Evolutionary conservation across 108 stramenopile species (phyloP), one percentile per base, ranked within the genome.

Genomic region (Conticribra guillardii): DNA sequence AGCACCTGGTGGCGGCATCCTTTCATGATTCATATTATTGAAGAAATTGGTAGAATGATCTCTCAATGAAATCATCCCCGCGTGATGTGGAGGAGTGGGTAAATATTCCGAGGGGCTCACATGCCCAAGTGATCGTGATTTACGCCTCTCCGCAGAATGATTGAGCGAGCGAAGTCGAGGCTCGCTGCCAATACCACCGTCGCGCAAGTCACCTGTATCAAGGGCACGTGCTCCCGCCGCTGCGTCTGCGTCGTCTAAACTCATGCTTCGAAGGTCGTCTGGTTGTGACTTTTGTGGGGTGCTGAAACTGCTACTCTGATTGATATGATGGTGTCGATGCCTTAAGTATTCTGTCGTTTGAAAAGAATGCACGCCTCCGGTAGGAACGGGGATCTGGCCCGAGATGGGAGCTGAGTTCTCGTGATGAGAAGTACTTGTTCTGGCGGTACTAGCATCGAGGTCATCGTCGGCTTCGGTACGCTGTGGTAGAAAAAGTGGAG

Each of bases 241-340:
- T 5, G 58, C 50, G 28, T 80, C 71, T 52, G 79, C 79, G 54
- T 80, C 70, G 41, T 79, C 78, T 3, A 70, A 44, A n/a, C 54
- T 69, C 17, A 52, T 46, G 58, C 44, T 54, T 1, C 27, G 41
- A 17, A 30, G 44, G 44, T 58, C 56, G 56, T 0, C 15, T 1
- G 2, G 30, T 15, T 21, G 47, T 15, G 24, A 30, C 3, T 52
- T 29, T 48, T 33, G 27, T 3, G 18, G 49, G 0, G 22, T 22
- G 59, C 49, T 24, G 48, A 19, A 65, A 58, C 9, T 2, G n/a
- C 18, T 21, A 2, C 2, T 59, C 45, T 17, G 33, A 0, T 0
- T 48, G 51, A n/a, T 16, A 1, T 9, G 26, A 0, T 0, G 17
- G 26, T 46, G 46, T 1, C 60, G 74, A 62, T 63, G 67, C 15